A percentile compares a stretch with the other conserved stretches of the same genome.
These are phyloP conservation scores for Orbilia oligospora DNA, from an alignment of 2,329 filamentous ascomycete species.

Conservation along the genomic window DNA sequence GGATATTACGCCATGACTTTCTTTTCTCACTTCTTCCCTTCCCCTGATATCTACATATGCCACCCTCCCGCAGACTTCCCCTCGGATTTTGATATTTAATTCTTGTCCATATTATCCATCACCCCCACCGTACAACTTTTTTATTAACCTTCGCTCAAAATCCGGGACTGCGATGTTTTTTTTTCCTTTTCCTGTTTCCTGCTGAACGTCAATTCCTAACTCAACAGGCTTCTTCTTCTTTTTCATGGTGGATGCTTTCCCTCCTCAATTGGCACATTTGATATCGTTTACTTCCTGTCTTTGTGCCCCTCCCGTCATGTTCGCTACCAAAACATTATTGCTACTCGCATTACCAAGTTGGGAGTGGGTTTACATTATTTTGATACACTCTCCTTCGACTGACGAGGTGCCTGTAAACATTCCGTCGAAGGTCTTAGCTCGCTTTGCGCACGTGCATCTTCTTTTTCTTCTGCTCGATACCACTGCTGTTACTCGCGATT, in stretches of 20 bases:
- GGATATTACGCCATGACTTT: neutral
- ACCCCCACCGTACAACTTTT: slow-evolving; percentile 5
- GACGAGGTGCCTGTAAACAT: neutral
- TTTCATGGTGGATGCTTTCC: neutral
- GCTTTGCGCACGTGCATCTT: neutral
- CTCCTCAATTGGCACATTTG: neutral
- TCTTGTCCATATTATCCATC: slow-evolving; percentile 34
- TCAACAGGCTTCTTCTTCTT: neutral
- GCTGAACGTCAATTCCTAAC: neutral
- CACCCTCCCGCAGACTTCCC: slow-evolving; percentile 11
- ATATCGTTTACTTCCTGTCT: neutral
- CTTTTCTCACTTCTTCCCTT: slow-evolving; percentile 5
- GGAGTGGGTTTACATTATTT: slow-evolving; percentile 1
- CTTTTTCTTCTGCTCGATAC: neutral
- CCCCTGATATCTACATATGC: neutral
- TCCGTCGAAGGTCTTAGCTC: neutral
- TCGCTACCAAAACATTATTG: slow-evolving; percentile 11
- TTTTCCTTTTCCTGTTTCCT: neutral
- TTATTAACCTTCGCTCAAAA: slow-evolving; percentile 21
- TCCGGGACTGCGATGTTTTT: slow-evolving; percentile 18
- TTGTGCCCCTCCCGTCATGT: neutral
- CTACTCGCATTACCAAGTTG: slow-evolving; percentile 1
- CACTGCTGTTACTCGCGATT: neutral
- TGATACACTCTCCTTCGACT: neutral
- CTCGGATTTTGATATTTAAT: slow-evolving; percentile 21